Conservation (phyloP, 2,329 filamentous ascomycete species). For the Cordyceps farinosa region DNA sequence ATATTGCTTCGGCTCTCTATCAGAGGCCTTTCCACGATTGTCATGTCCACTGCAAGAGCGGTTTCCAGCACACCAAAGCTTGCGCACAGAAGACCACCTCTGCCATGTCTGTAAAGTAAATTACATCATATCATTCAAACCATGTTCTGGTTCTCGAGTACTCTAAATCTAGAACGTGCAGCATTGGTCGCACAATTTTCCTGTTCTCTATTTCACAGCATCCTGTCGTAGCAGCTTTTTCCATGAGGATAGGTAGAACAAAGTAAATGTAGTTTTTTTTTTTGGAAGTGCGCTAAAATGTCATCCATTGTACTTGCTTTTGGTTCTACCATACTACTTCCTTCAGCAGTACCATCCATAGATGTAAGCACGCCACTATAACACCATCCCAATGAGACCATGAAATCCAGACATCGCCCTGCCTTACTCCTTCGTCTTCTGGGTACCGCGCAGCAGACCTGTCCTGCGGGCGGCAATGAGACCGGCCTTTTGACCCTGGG, state of each 20-base stretch:
- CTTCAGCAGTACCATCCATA: conserved; percentile 49
- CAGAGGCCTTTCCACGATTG: no score
- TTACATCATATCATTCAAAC: neutral
- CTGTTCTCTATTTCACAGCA: neutral
- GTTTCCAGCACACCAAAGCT: neutral
- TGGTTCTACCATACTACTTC: conserved; percentile 47
- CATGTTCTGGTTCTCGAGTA: neutral
- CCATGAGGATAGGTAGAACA: conserved; percentile 1
- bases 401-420: conserved; percentile 41
- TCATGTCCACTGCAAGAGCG: neutral
- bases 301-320: conserved; percentile 44
- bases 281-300: conserved; percentile 41
- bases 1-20: no score
- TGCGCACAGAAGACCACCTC: neutral
- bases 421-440: conserved; percentile 96
- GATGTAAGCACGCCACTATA: conserved; percentile 60
- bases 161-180: neutral
- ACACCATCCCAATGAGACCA: conserved; percentile 63
- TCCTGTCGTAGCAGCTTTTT: neutral
- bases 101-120: neutral
- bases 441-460: conserved; percentile 99
- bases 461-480: conserved; percentile 99
- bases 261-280: conserved; percentile 8
- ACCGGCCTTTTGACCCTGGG: conserved; percentile 99
- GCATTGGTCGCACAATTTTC: neutral